A percentile compares a stretch with the other conserved stretches of the same genome.
phyloP scores from a whole-genome alignment of 495 filamentous ascomycete species.

The Neurospora sp. region DNA sequence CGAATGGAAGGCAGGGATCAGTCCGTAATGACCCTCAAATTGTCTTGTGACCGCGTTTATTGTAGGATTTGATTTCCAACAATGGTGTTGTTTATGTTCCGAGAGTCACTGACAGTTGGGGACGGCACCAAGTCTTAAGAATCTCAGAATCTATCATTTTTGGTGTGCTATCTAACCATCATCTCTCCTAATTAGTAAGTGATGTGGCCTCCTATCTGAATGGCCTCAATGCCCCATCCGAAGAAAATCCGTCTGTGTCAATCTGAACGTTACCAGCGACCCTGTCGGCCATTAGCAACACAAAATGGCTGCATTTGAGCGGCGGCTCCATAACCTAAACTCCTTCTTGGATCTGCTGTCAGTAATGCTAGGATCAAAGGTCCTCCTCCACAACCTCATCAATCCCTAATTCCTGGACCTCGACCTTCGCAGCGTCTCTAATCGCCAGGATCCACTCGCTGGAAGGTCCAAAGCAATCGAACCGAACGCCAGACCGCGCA shows the following conservation, averaged over 20 bases:
- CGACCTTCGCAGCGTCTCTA: background rate
- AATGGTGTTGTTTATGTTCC: no score
- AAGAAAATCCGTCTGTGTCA: background rate
- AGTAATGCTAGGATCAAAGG: background rate
- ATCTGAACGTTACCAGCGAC: background rate
- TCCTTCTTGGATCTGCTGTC: background rate
- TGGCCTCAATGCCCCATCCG: background rate
- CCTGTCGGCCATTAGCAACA: background rate
- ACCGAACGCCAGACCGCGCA: background rate
- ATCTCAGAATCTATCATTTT: background rate
- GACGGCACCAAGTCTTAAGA: background rate
- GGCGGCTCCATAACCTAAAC: background rate
- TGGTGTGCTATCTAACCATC: background rate
- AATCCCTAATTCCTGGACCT: no score
- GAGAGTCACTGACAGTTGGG: background rate
- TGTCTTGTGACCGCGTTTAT: accelerated
- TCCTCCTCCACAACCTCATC: background rate
- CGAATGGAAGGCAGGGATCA: no score
- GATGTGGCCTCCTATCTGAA: background rate
- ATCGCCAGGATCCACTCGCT: background rate
- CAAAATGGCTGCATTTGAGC: background rate
- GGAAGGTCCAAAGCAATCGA: background rate
- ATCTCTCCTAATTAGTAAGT: background rate
- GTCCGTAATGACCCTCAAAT: background rate
- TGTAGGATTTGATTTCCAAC: accelerated